Conservation (phyloP, 495 filamentous ascomycete genomes). For the Cairneyella variabilis region DNA sequence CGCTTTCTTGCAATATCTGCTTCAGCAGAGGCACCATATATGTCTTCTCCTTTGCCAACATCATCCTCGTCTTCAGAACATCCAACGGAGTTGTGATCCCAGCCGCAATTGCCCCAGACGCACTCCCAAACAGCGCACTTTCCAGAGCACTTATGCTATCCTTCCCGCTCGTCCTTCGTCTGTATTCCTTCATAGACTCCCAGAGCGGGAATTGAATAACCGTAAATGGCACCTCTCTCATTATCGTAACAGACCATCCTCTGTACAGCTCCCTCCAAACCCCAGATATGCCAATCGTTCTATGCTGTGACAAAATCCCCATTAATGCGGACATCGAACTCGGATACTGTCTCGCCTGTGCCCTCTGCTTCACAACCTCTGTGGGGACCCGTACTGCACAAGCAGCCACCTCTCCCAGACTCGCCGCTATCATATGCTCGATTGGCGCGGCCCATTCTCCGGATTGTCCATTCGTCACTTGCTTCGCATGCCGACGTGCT, state of each 20-base stretch:
- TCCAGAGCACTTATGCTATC: conserved; percentile 64
- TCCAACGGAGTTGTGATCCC: conserved; percentile 90
- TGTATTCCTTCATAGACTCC: conserved; percentile 77
- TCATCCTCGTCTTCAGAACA: conserved; percentile 94
- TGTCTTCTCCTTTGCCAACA: conserved; percentile 67
- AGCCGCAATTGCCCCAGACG: conserved; percentile 82
- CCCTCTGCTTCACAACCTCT: conserved; percentile 94
- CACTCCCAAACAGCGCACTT: conserved; percentile 80
- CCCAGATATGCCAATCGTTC: conserved; percentile 38
- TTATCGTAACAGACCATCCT: conserved; percentile 84
- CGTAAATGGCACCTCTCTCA: conserved; percentile 96
- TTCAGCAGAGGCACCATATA: conserved; percentile 55
- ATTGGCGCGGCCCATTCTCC: conserved; percentile 27
- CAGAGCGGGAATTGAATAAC: conserved; percentile 96
- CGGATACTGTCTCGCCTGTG: conserved; percentile 75
- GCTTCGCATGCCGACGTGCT: conserved; percentile 18
- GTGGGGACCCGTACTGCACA: conserved; percentile 92
- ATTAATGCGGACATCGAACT: conserved; percentile 57
- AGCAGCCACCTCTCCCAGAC: conserved; percentile 83
- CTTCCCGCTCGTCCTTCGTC: conserved; percentile 27
- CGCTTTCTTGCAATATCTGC: conserved; percentile 65
- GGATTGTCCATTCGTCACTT: conserved; percentile 4
- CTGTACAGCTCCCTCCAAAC: conserved; percentile 85
- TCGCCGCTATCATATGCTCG: conserved; percentile 84
- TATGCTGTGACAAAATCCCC: conserved; percentile 60